A percentile compares a stretch with the other conserved stretches of the same genome.
These are phyloP conservation scores for Ilyonectria sp. DNA, from an alignment of 2,329 filamentous ascomycete species.

Conservation along the genomic window DNA sequence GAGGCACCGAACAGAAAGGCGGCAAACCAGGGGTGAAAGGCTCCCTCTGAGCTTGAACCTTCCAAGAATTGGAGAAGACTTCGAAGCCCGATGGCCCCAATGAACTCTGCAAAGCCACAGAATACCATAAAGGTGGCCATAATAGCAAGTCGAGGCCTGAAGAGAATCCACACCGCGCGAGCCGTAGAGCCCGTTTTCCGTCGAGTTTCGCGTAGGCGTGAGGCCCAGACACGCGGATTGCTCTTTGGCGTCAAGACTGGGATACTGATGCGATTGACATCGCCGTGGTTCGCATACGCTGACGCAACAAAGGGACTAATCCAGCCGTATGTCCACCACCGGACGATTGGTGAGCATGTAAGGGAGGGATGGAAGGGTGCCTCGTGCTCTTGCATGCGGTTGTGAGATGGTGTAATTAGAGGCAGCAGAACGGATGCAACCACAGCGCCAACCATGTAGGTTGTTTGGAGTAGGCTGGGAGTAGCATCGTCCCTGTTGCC, in stretches of 20 bases:
- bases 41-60: not conserved
- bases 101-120: constrained; percentile 19
- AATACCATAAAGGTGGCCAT: constrained; percentile 19
- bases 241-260: constrained; percentile 8
- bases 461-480: not conserved
- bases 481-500: not conserved
- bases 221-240: not conserved
- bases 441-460: not conserved
- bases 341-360: constrained; percentile 3
- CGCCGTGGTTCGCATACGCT: not conserved
- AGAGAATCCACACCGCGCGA: not conserved
- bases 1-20: constrained; percentile 15
- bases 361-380: not conserved
- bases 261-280: not conserved
- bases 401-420: not conserved
- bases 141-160: constrained; percentile 4
- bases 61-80: constrained; percentile 11
- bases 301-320: constrained; percentile 12
- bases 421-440: not conserved
- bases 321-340: constrained; percentile 25
- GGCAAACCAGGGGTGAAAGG: constrained; percentile 20
- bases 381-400: not conserved
- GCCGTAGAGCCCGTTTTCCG: constrained; percentile 1
- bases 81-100: constrained; percentile 19
- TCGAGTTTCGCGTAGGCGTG: not conserved